Percentiles rank a stretch among this genome's conserved stretches.
phyloP scores from a whole-genome alignment of 345 rosid species.

The Eutrema yunnanense region DNA sequence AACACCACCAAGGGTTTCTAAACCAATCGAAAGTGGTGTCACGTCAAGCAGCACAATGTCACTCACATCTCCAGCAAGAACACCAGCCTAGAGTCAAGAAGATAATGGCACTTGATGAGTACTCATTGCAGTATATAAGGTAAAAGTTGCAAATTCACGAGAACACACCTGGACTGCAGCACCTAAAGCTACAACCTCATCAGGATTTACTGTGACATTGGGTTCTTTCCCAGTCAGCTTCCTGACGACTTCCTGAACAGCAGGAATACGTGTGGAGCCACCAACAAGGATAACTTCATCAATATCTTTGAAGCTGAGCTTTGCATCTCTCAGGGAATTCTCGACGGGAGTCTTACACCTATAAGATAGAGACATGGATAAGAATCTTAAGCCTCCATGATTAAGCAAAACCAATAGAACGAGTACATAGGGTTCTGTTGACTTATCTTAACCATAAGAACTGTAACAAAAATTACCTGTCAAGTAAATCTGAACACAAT shows the following conservation, averaged over 20 bases:
- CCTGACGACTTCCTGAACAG: slow-evolving; percentile 91
- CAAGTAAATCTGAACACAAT: slow-evolving; percentile 80
- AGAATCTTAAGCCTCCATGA: not conserved
- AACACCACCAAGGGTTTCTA: slow-evolving; percentile 97
- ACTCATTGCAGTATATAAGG: not conserved
- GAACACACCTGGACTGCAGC: slow-evolving; percentile 92
- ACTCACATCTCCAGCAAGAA: slow-evolving; percentile 91
- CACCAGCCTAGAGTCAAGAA: slow-evolving; percentile 65
- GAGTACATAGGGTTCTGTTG: not conserved
- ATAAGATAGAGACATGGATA: not conserved
- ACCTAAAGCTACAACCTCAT: slow-evolving; percentile 96
- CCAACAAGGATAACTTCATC: slow-evolving; percentile 99
- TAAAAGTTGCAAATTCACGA: not conserved
- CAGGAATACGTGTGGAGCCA: slow-evolving; percentile 97
- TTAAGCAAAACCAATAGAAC: not conserved
- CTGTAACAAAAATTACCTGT: slow-evolving; percentile 45
- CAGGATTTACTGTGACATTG: slow-evolving; percentile 94
- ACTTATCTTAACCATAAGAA: not conserved
- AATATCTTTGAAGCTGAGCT: slow-evolving; percentile 71
- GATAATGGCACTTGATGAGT: not conserved
- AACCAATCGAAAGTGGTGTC: slow-evolving; percentile 77
- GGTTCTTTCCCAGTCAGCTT: slow-evolving; percentile 92
- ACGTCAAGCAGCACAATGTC: slow-evolving; percentile 92
- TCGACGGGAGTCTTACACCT: slow-evolving; percentile 91
- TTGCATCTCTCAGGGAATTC: slow-evolving; percentile 82